Conservation (phyloP, 2,329 filamentous ascomycete species). For the Neocatenulostroma microsporum region DNA sequence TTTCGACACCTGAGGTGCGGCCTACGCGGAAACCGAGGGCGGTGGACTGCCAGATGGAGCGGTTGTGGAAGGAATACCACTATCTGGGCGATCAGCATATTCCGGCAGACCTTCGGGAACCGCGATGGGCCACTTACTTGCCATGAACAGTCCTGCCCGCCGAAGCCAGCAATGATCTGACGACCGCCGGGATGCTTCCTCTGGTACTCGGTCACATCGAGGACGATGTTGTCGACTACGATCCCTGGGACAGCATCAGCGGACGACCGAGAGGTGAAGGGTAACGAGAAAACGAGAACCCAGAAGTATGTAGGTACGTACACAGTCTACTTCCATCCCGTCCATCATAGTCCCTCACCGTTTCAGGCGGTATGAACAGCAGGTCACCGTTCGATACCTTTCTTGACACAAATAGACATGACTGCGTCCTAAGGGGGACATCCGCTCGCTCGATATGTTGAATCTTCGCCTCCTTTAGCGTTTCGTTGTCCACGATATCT, state of each 20-base stretch:
- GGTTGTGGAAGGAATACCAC: slow-evolving; percentile 27
- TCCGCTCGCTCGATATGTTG: slow-evolving; percentile 2
- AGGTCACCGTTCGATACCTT: slow-evolving; percentile 9
- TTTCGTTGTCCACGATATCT: too few relatives aligned
- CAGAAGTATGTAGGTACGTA: slow-evolving; percentile 8
- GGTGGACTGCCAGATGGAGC: slow-evolving; percentile 11
- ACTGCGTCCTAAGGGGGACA: background rate
- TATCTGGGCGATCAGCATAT: background rate
- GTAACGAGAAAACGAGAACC: slow-evolving; percentile 2
- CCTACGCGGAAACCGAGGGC: slow-evolving; percentile 9
- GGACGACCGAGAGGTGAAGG: background rate
- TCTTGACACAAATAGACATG: slow-evolving; percentile 3
- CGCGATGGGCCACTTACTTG: slow-evolving; percentile 11
- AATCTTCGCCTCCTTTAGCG: background rate
- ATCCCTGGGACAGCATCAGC: slow-evolving; percentile 18
- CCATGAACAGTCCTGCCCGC: slow-evolving; percentile 28
- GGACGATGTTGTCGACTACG: slow-evolving; percentile 27
- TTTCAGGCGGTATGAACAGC: slow-evolving; percentile 14
- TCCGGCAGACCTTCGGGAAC: background rate
- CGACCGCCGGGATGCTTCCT: slow-evolving; percentile 26
- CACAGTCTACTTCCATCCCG: slow-evolving; percentile 7
- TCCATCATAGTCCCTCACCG: slow-evolving; percentile 5
- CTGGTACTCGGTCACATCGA: slow-evolving; percentile 25
- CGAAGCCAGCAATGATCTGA: slow-evolving; percentile 25
- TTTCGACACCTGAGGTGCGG: slow-evolving; percentile 7